Evolutionary conservation across 2,329 filamentous ascomycete species (phyloP).

Genomic region (Exophiala sp.): DNA sequence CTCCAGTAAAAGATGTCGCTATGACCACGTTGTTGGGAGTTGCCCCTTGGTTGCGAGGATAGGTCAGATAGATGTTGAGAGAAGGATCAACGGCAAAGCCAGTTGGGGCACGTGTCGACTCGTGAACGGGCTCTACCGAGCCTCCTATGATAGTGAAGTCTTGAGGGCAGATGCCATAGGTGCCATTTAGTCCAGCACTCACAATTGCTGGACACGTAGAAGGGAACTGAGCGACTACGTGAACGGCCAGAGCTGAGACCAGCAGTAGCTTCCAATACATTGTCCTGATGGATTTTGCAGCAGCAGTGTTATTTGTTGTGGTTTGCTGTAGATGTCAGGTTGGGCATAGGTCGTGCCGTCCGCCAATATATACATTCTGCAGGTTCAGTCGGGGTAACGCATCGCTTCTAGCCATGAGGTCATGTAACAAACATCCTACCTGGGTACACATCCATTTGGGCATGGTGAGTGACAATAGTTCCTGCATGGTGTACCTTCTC

Average conservation of each 20-base stretch:
- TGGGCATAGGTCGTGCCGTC: too few species aligned
- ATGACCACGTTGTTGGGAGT: constrained; percentile 39
- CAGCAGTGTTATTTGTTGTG: too few species aligned
- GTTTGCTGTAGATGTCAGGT: too few species aligned
- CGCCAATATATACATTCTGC: too few species aligned
- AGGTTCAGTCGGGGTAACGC: too few species aligned
- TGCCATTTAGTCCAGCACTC: not conserved
- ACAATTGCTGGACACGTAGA: constrained; percentile 7
- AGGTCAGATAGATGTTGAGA: constrained; percentile 42
- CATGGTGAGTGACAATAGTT: too few species aligned
- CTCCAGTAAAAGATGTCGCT: constrained; percentile 37
- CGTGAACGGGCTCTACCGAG: constrained; percentile 37
- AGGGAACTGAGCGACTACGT: constrained; percentile 1
- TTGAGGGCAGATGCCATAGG: constrained; percentile 7
- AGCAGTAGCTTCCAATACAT: too few species aligned
- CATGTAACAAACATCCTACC: too few species aligned
- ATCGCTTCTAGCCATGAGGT: too few species aligned
- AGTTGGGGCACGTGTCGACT: constrained; percentile 37
- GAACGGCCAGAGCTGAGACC: not conserved
- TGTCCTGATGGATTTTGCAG: too few species aligned
- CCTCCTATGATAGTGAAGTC: constrained; percentile 39
- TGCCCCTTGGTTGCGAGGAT: constrained; percentile 39
- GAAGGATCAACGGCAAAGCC: constrained; percentile 39
- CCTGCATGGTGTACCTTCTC: too few species aligned
- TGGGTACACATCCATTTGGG: too few species aligned